Percentiles rank a stretch among this genome's conserved stretches.
Evolutionary conservation across 2,329 filamentous ascomycete species (phyloP).

Genomic region (Stemphylium beticola): DNA sequence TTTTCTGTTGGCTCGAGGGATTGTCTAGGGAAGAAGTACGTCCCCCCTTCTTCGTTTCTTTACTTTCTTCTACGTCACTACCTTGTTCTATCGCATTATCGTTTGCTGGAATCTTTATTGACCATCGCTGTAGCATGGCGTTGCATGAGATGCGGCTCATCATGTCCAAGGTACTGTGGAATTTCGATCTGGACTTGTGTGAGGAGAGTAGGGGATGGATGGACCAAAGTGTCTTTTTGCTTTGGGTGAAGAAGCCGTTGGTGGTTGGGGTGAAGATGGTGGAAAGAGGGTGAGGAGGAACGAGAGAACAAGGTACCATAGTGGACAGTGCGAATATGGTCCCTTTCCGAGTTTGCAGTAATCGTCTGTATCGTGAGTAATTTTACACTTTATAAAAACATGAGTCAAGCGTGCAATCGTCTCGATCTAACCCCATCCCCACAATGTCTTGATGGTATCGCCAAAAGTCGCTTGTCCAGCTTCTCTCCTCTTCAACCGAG

Average conservation of each 20-base stretch:
- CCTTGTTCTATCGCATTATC: neutral
- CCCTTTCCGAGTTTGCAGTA: neutral
- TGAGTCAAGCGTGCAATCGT: conserved; percentile 5
- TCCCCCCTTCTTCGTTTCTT: neutral
- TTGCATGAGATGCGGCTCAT: conserved; percentile 53
- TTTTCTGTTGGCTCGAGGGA: conserved; percentile 54
- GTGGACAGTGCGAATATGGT: neutral
- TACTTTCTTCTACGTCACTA: too few species aligned
- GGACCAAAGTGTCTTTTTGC: conserved; percentile 41
- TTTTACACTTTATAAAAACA: conserved; percentile 15
- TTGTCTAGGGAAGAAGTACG: conserved; percentile 48
- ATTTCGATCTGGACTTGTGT: conserved; percentile 48
- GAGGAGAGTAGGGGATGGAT: conserved; percentile 39
- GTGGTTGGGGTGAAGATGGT: conserved; percentile 38
- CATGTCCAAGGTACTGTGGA: conserved; percentile 45
- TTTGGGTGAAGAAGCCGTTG: conserved; percentile 49
- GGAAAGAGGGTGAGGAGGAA: too few species aligned
- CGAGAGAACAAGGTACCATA: neutral
- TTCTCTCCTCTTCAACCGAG: conserved; percentile 44
- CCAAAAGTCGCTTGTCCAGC: conserved; percentile 46
- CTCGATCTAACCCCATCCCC: conserved; percentile 42
- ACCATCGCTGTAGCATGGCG: conserved; percentile 35
- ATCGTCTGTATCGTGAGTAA: neutral
- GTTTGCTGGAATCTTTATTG: conserved; percentile 2
- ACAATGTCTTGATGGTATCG: conserved; percentile 46